These are phyloP conservation scores for Cryomyces antarcticus DNA, from an alignment of 495 filamentous ascomycete genomes.

Conservation along the genomic window DNA sequence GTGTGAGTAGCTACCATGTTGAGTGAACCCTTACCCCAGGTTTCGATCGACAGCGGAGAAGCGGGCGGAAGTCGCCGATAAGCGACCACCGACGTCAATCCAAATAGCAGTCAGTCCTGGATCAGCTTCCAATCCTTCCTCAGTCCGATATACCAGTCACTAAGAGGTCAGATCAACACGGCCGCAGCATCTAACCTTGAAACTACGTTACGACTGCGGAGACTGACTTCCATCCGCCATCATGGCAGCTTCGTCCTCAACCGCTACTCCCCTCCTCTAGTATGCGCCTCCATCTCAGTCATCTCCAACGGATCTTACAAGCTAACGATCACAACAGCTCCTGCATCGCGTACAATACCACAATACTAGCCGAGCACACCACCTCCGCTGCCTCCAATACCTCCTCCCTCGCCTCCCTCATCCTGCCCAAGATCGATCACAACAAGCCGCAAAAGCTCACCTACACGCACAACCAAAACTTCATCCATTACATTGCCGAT, in stretches of 20 bases:
- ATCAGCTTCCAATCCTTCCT: no score
- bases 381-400: slow-evolving; percentile 54
- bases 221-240: not conserved
- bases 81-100: no score
- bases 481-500: slow-evolving; percentile 89
- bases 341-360: slow-evolving; percentile 77
- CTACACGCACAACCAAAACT: slow-evolving; percentile 74
- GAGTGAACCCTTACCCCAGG: no score
- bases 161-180: no score
- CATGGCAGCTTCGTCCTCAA: slow-evolving; percentile 11
- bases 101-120: no score
- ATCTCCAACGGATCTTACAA: not conserved
- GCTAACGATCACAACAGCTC: slow-evolving; percentile 37
- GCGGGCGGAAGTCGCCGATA: no score
- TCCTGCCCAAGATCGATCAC: slow-evolving; percentile 89
- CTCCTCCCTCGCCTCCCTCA: slow-evolving; percentile 71
- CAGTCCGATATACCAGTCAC: no score
- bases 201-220: no score
- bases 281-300: not conserved
- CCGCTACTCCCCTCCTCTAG: slow-evolving; percentile 12
- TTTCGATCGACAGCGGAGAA: no score
- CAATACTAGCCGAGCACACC: slow-evolving; percentile 83
- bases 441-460: slow-evolving; percentile 67
- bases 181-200: no score
- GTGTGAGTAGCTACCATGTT: no score